phyloP scores from a whole-genome alignment of 441 rosid genomes.

The Dalechampia spathulata region DNA sequence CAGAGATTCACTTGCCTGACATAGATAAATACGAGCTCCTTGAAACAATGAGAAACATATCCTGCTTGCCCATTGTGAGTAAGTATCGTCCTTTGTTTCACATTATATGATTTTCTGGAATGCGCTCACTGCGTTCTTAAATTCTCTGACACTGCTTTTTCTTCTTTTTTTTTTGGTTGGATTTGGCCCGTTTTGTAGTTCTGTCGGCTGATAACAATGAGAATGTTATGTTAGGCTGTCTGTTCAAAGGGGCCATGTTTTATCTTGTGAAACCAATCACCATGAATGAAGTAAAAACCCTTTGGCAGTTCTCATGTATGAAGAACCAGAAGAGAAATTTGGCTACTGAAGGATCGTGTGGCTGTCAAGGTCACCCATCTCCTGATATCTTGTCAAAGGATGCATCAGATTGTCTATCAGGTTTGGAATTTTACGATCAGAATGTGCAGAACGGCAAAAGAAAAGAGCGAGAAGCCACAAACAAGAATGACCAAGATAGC shows the following conservation, averaged over 20 bases:
- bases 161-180: constrained; percentile 2
- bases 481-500: constrained; percentile 3
- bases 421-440: not conserved
- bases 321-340: constrained; percentile 7
- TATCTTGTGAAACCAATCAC: constrained; percentile 37
- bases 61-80: constrained; percentile 36
- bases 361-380: constrained; percentile 1
- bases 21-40: constrained; percentile 40
- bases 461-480: constrained; percentile 8
- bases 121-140: not conserved
- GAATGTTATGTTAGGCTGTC: constrained; percentile 28
- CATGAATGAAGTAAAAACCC: constrained; percentile 23
- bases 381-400: constrained; percentile 13
- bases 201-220: constrained; percentile 23
- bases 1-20: constrained; percentile 38
- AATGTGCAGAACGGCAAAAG: constrained; percentile 9
- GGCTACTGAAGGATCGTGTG: not conserved
- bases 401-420: constrained; percentile 6
- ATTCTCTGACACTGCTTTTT: not conserved
- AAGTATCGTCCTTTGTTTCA: constrained; percentile 7
- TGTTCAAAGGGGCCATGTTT: constrained; percentile 34
- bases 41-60: constrained; percentile 23
- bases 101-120: not conserved
- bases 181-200: constrained; percentile 17
- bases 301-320: constrained; percentile 37